Evolutionary conservation across 331 rosid species (phyloP).

Genomic region (Malus hybrid): DNA sequence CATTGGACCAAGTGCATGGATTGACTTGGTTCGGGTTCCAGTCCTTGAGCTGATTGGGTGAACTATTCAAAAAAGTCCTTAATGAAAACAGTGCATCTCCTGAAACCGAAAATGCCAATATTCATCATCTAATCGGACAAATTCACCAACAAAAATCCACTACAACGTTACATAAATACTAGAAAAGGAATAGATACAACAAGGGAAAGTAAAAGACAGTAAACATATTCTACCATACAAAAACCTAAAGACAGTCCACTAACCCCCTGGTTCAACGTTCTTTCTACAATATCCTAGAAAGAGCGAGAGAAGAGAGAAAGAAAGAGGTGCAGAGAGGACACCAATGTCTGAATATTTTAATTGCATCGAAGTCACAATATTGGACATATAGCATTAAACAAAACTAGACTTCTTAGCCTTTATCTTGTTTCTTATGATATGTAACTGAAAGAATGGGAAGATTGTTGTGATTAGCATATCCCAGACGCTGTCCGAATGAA

Average conservation of each 20-base stretch:
- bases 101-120: conserved; percentile 30
- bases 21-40: conserved; percentile 76
- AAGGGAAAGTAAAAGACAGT: too few species aligned
- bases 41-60: conserved; percentile 57
- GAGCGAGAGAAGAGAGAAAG: background rate
- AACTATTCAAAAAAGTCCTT: conserved; percentile 48
- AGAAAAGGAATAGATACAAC: background rate
- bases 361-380: background rate
- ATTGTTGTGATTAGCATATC: background rate
- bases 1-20: conserved; percentile 85
- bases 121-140: conserved; percentile 14
- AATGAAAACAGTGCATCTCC: conserved; percentile 69
- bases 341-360: background rate
- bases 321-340: background rate
- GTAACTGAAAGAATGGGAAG: background rate
- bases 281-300: background rate
- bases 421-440: background rate
- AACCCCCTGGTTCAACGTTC: too few species aligned
- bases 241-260: too few species aligned
- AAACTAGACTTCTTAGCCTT: background rate
- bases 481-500: background rate
- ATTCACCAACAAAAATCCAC: background rate
- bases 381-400: background rate
- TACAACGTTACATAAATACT: background rate
- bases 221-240: too few species aligned